Evolutionary conservation across 345 rosid genomes (phyloP), one percentile per base, ranked within the genome.

Genomic region (Atalantia buxifolia): DNA sequence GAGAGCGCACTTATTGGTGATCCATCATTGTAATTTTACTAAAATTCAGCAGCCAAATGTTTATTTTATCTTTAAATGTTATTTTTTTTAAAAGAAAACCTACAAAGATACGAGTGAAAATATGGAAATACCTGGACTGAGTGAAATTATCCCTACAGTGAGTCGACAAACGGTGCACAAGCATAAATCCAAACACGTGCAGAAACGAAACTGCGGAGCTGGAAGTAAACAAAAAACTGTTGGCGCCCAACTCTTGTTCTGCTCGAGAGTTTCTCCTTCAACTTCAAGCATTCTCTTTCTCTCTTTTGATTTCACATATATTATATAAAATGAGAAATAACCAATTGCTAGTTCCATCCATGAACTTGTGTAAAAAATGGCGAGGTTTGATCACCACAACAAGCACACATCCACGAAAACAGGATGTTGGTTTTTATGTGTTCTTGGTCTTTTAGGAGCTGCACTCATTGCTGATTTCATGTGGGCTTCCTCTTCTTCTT

Each of bases 241-340:
- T 84, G 90, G 95, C 95, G 93, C 90, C 87, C 89, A 85, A 72
- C 77, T 72, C 76, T 83, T 3, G 36, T 63, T 79, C 79, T 27
- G 62, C 66, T 63, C 55, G 19, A 68, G 42, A 33, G 33, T 36
- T 38, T 50, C 80, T 45, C 50, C 50, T 45, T 45, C 16, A 42
- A 42, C 48, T 42, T 42, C 50, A 45, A 45, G 50, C 50, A 10
- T 67, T 21, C 63, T 33, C 69, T 79, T 76, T 27, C 78, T 65
- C 36, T 31, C 57, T 10, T 66, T 59, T 25, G 70, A 19, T 59
- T 48, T 68, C 57, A n/a, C 33, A 4, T 59, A 36, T 74, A 69
- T 21, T 45, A 45, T 45, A 45, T 45, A 45, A 42, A 45, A 13
- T 18, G 18, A 13, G 50, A 12, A 45, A 45, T 42, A 42, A 42